Conservation (phyloP, 1,284 basidiomycete species). For the Trichosporon faecale region DNA sequence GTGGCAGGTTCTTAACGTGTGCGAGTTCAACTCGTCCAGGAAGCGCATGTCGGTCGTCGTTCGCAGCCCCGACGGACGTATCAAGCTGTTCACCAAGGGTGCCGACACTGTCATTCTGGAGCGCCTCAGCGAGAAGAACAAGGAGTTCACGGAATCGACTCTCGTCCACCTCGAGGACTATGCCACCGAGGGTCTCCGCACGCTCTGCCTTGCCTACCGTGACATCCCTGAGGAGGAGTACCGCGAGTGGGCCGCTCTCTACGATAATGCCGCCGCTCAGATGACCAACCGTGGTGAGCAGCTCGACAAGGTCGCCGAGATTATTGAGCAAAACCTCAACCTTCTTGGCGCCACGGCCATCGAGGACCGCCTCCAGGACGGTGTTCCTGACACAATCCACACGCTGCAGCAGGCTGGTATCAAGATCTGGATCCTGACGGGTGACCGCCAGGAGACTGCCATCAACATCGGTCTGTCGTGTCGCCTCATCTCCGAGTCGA, state of each 20-base stretch:
- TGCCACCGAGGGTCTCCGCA: conserved; percentile 93
- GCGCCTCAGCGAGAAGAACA: conserved; percentile 65
- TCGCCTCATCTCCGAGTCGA: conserved; percentile 92
- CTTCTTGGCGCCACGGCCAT: conserved; percentile 95
- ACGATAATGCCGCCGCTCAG: conserved; percentile 86
- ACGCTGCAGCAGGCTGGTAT: conserved; percentile 97
- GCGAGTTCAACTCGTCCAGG: conserved; percentile 96
- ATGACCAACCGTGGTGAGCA: conserved; percentile 91
- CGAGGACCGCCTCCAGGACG: conserved; percentile 97
- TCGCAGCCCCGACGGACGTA: conserved; percentile 78
- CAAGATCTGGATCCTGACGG: conserved; percentile 98
- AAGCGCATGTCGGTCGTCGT: conserved; percentile 98
- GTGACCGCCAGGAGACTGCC: conserved; percentile 97
- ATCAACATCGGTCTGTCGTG: conserved; percentile 99
- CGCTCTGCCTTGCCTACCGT: conserved; percentile 91
- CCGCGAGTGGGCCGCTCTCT: conserved; percentile 78
- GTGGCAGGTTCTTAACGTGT: conserved; percentile 91
- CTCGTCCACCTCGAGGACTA: conserved; percentile 92
- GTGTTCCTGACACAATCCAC: conserved; percentile 97
- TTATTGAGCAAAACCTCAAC: conserved; percentile 91
- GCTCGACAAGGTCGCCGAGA: conserved; percentile 88
- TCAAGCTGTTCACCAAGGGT: conserved; percentile 95
- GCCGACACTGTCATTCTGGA: conserved; percentile 97
- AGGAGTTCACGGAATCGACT: conserved; percentile 82
- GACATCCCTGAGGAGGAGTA: conserved; percentile 91